phyloP scores from a whole-genome alignment of 352 stramenopile species.

The Phytophthora rubi region DNA sequence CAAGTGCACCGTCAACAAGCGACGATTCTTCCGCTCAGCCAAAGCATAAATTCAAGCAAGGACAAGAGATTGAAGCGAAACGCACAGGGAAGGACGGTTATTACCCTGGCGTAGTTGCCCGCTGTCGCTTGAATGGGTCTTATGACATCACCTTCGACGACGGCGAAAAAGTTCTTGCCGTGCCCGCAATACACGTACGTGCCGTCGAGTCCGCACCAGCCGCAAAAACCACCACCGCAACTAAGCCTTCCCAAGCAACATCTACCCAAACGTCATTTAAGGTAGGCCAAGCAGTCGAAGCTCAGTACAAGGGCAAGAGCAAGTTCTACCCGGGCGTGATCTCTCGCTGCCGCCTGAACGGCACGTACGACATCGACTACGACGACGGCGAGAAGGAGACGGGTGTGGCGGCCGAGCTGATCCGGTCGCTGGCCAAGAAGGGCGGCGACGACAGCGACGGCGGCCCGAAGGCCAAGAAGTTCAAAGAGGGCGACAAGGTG shows the following conservation, averaged over 20 bases:
- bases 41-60: slow-evolving; percentile 38
- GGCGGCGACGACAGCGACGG: slow-evolving; percentile 24
- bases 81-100: slow-evolving; percentile 66
- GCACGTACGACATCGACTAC: slow-evolving; percentile 33
- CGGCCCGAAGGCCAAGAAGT: slow-evolving; percentile 29
- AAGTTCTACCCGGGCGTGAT: slow-evolving; percentile 54
- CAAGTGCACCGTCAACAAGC: slow-evolving; percentile 38
- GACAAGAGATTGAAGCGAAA: slow-evolving; percentile 62
- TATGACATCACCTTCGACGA: slow-evolving; percentile 87
- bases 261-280: slow-evolving; percentile 28
- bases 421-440: slow-evolving; percentile 34
- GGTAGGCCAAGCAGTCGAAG: slow-evolving; percentile 26
- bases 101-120: slow-evolving; percentile 72
- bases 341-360: too few relatives aligned
- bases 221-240: not conserved
- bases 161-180: slow-evolving; percentile 55
- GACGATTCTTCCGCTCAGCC: slow-evolving; percentile 46
- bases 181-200: slow-evolving; percentile 16
- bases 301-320: slow-evolving; percentile 15
- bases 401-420: slow-evolving; percentile 52
- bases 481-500: slow-evolving; percentile 44
- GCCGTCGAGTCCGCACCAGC: not conserved
- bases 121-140: slow-evolving; percentile 63
- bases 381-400: slow-evolving; percentile 20
- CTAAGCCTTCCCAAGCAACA: too few relatives aligned